Percentiles rank a stretch among this genome's conserved stretches.
Conservation (phyloP, 2,329 filamentous ascomycete species). For the Ophiostoma montium region DNA sequence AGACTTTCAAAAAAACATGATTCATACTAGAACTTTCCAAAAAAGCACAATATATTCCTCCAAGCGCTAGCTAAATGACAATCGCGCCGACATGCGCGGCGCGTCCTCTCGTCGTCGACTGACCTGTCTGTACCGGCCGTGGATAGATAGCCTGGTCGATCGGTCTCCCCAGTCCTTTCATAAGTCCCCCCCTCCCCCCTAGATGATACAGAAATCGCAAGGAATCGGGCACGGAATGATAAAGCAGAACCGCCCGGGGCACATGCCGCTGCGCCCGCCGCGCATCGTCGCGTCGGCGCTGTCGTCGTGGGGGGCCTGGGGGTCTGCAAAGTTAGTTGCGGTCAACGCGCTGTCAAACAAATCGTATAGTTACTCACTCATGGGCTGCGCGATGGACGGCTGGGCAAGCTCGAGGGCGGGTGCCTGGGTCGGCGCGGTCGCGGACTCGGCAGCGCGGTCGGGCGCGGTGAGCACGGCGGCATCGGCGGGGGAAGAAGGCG, state of each 20-base stretch:
- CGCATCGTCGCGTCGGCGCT: conserved; percentile 1
- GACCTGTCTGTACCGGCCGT: too few relatives aligned
- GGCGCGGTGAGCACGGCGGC: background rate
- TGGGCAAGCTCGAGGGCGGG: background rate
- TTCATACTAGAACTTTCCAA: too few relatives aligned
- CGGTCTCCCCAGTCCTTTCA: too few relatives aligned
- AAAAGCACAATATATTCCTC: too few relatives aligned
- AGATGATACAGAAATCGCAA: conserved; percentile 25
- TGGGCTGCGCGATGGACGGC: conserved; percentile 1
- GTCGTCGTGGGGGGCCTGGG: conserved; percentile 1
- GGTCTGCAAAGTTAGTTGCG: background rate
- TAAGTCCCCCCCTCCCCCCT: too few relatives aligned
- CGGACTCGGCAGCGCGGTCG: background rate
- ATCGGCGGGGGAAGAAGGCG: background rate
- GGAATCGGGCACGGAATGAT: conserved; percentile 25
- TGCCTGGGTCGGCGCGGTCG: background rate
- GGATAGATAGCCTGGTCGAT: too few relatives aligned
- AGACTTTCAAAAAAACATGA: too few relatives aligned
- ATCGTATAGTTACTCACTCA: conserved; percentile 2
- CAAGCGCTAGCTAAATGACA: too few relatives aligned
- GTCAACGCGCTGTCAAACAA: too few relatives aligned
- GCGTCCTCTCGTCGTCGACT: too few relatives aligned
- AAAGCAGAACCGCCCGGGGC: conserved; percentile 26
- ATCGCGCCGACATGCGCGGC: too few relatives aligned
- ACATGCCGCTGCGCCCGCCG: conserved; percentile 14